Conservation (phyloP, 805 yeast species). For the Candida khao-thaluensis region DNA sequence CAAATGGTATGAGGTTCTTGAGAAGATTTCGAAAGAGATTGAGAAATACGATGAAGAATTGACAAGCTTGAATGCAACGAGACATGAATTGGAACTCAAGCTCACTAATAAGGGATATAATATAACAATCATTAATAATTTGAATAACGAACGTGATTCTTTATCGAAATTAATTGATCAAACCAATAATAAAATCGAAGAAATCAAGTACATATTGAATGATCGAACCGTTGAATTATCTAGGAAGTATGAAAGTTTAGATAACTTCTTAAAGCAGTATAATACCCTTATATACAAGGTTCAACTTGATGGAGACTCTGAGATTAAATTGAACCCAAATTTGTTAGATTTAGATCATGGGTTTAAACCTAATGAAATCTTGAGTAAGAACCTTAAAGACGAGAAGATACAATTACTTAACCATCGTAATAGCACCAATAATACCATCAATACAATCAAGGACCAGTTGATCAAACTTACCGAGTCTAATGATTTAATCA, state of each 20-base stretch:
- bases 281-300: conserved; percentile 54
- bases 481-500: conserved; percentile 55
- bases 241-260: conserved; percentile 50
- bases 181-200: conserved; percentile 42
- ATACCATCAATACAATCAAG: conserved; percentile 47
- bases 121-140: conserved; percentile 59
- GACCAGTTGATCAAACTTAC: conserved; percentile 59
- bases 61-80: conserved; percentile 36
- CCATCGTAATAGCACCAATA: conserved; percentile 34
- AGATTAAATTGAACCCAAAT: conserved; percentile 33
- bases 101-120: conserved; percentile 57
- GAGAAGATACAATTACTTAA: conserved; percentile 42
- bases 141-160: conserved; percentile 61
- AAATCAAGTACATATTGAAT: conserved; percentile 43
- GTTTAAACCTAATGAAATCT: conserved; percentile 29
- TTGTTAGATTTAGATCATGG: conserved; percentile 13
- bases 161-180: conserved; percentile 53
- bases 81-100: conserved; percentile 39
- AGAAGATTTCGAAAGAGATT: conserved; percentile 58
- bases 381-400: conserved; percentile 46
- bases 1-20: conserved; percentile 62
- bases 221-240: conserved; percentile 52
- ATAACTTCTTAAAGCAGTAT: conserved; percentile 53
- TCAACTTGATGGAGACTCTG: conserved; percentile 31
- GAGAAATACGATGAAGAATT: conserved; percentile 43